These are phyloP conservation scores for Claviceps maximensis DNA, from an alignment of 2,329 filamentous ascomycete genomes.

Conservation along the genomic window DNA sequence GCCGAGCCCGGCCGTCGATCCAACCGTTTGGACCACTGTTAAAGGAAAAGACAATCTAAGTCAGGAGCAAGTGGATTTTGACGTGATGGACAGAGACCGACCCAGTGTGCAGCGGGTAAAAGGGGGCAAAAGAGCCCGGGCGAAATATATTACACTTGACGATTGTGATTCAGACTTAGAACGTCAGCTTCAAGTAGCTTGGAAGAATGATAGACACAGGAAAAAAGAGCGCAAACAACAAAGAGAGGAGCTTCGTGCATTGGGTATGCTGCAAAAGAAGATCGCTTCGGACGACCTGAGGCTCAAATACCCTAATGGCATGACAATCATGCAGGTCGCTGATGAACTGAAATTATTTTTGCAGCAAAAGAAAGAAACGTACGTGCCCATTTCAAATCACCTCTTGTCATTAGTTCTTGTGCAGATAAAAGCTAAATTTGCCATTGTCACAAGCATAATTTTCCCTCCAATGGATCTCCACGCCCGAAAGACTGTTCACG, in stretches of 20 bases:
- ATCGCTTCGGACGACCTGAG: slow-evolving; percentile 45
- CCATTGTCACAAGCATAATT: slow-evolving; percentile 27
- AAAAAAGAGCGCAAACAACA: slow-evolving; percentile 59
- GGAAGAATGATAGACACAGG: slow-evolving; percentile 54
- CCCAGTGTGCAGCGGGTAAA: slow-evolving; percentile 47
- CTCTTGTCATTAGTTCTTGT: slow-evolving; percentile 2
- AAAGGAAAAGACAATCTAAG: not conserved
- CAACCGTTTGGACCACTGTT: not conserved
- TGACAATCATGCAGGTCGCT: slow-evolving; percentile 56
- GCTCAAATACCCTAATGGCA: slow-evolving; percentile 59
- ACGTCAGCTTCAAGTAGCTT: slow-evolving; percentile 41
- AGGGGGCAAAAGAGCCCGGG: slow-evolving; percentile 49
- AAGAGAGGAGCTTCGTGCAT: slow-evolving; percentile 53
- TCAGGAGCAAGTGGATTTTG: slow-evolving; percentile 50
- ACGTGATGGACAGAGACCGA: slow-evolving; percentile 72
- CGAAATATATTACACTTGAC: slow-evolving; percentile 35
- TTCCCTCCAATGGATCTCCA: slow-evolving; percentile 76
- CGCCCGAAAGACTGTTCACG: slow-evolving; percentile 66
- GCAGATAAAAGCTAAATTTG: not conserved
- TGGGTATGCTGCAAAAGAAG: slow-evolving; percentile 51
- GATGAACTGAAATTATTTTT: slow-evolving; percentile 64
- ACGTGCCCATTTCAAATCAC: slow-evolving; percentile 15
- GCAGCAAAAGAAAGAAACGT: slow-evolving; percentile 48
- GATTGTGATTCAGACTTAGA: slow-evolving; percentile 56
- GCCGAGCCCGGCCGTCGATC: not conserved